Conservation (phyloP, 352 stramenopile genomes). For the Globisporangium irregulare region DNA sequence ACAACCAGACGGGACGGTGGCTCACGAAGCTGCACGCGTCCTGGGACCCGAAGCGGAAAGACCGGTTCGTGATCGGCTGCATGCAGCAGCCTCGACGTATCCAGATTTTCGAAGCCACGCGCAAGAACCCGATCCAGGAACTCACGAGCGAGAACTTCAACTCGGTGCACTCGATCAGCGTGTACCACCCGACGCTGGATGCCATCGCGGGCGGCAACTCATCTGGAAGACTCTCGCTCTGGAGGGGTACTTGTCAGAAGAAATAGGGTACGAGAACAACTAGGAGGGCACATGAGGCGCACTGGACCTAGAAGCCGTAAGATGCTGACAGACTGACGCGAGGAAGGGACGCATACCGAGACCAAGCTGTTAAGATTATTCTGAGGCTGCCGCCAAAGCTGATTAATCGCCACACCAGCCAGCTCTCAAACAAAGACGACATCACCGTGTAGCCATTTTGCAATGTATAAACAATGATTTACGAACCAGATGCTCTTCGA, state of each 20-base stretch:
- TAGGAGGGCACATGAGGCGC: constrained; percentile 2
- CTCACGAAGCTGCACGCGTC: constrained; percentile 83
- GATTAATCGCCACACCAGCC: not conserved
- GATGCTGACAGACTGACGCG: not conserved
- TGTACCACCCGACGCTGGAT: constrained; percentile 74
- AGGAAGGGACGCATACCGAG: not conserved
- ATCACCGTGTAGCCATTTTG: not conserved
- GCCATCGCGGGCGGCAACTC: constrained; percentile 78
- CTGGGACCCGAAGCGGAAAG: constrained; percentile 75
- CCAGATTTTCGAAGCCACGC: constrained; percentile 76
- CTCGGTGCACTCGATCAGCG: constrained; percentile 87
- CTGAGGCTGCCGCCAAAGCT: not conserved
- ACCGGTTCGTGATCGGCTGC: constrained; percentile 77
- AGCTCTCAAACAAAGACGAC: not conserved
- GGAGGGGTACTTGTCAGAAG: constrained; percentile 30
- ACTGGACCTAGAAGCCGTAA: not conserved
- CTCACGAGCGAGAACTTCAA: constrained; percentile 64
- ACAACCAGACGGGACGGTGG: constrained; percentile 86
- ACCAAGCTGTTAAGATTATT: not conserved
- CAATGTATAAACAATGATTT: constrained; percentile 2
- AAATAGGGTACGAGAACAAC: constrained; percentile 8
- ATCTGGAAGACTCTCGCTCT: constrained; percentile 63
- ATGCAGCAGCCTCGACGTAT: constrained; percentile 80
- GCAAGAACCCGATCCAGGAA: constrained; percentile 66
- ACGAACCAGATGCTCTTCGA: not conserved